These are phyloP conservation scores for Astraeus odoratus DNA, from an alignment of 768 basidiomycete species.

Conservation along the genomic window DNA sequence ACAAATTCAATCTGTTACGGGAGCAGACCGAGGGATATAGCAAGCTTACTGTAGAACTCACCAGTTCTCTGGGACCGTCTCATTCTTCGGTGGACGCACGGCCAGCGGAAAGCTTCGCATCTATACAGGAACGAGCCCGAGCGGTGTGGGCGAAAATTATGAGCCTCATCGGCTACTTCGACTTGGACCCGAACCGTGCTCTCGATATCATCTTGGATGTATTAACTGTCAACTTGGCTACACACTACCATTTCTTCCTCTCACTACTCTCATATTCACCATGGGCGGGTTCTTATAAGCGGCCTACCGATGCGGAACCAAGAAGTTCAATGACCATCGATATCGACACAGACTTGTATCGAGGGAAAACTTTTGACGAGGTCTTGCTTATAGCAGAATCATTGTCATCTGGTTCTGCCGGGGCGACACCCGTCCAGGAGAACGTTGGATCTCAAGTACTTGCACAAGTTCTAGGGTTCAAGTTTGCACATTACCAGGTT, in stretches of 20 bases:
- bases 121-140: slow-evolving; percentile 57
- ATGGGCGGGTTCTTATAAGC: slow-evolving; percentile 59
- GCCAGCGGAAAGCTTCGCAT: slow-evolving; percentile 50
- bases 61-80: slow-evolving; percentile 66
- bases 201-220: slow-evolving; percentile 92
- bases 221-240: slow-evolving; percentile 70
- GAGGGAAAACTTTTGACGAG: slow-evolving; percentile 61
- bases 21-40: slow-evolving; percentile 98
- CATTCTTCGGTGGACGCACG: slow-evolving; percentile 63
- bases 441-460: slow-evolving; percentile 50
- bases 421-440: slow-evolving; percentile 10
- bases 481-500: slow-evolving; percentile 88
- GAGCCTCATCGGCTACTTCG: slow-evolving; percentile 91
- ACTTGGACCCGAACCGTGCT: slow-evolving; percentile 90
- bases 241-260: slow-evolving; percentile 86
- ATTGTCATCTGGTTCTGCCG: slow-evolving; percentile 3
- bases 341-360: slow-evolving; percentile 35
- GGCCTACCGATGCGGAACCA: slow-evolving; percentile 19
- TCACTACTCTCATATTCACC: slow-evolving; percentile 81
- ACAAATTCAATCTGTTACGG: slow-evolving; percentile 95
- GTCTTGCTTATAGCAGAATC: slow-evolving; percentile 51
- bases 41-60: slow-evolving; percentile 81
- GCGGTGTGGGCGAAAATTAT: slow-evolving; percentile 80
- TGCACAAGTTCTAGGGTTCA: slow-evolving; percentile 96
- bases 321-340: slow-evolving; percentile 33